phyloP scores from a whole-genome alignment of 352 stramenopile species.

The Pythium dissimile region DNA sequence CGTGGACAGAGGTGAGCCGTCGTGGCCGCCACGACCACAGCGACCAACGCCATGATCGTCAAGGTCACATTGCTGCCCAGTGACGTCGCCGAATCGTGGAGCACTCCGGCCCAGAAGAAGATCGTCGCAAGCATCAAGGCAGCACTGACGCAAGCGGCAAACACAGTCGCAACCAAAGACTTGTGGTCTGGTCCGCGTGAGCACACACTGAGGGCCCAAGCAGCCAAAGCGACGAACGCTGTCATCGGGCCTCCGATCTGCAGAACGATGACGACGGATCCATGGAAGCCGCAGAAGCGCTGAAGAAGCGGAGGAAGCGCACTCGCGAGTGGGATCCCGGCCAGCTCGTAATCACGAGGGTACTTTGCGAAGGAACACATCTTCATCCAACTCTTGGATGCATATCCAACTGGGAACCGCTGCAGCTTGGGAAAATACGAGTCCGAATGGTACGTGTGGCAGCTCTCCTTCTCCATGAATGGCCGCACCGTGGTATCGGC shows the following conservation, averaged over 20 bases:
- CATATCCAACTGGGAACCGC: neutral
- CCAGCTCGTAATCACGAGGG: neutral
- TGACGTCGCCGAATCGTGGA: neutral
- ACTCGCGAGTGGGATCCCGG: neutral
- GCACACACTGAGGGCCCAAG: neutral
- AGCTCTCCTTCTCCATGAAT: neutral
- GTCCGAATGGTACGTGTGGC: neutral
- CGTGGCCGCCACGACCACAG: neutral
- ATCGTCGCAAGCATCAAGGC: neutral
- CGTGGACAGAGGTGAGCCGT: neutral
- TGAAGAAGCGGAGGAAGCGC: neutral
- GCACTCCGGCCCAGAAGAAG: neutral
- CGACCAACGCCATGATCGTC: neutral
- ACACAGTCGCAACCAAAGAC: neutral
- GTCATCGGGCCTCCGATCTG: neutral
- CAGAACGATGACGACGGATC: neutral
- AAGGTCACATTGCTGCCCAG: neutral
- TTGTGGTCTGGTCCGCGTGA: neutral
- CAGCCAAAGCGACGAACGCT: neutral
- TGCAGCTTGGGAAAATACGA: neutral
- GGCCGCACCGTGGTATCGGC: neutral
- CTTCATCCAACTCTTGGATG: neutral
- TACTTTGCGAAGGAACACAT: neutral
- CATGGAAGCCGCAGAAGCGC: neutral
- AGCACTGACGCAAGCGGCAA: neutral